A percentile compares a stretch with the other conserved stretches of the same genome.
Conservation (phyloP, 495 filamentous ascomycete genomes). For the Oleoguttula mirabilis region DNA sequence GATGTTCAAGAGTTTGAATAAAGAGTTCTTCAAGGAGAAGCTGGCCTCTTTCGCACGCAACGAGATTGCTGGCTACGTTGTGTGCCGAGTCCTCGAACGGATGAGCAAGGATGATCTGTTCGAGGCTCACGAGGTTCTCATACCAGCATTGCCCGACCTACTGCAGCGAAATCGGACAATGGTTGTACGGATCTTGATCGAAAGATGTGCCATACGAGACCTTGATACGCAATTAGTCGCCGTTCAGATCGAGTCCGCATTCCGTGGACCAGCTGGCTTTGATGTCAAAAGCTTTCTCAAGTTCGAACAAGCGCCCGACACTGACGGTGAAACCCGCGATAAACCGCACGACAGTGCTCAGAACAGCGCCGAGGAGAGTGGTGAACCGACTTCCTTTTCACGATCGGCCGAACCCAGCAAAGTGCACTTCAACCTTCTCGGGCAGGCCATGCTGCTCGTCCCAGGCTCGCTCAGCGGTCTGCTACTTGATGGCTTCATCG, state of each 20-base stretch:
- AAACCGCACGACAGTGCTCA: constrained; percentile 6
- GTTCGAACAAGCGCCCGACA: constrained; percentile 24
- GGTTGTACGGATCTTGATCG: constrained; percentile 68
- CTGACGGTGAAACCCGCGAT: constrained; percentile 16
- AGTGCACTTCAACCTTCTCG: constrained; percentile 52
- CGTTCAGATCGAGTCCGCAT: constrained; percentile 45
- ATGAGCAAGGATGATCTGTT: constrained; percentile 72
- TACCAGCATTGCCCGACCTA: constrained; percentile 55
- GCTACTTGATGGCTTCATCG: constrained; percentile 43
- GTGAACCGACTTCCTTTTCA: constrained; percentile 3
- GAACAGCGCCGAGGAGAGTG: not conserved
- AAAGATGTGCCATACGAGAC: constrained; percentile 61
- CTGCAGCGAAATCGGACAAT: constrained; percentile 62
- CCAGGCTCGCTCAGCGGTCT: constrained; percentile 46
- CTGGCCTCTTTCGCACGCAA: constrained; percentile 72
- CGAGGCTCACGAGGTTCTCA: constrained; percentile 51
- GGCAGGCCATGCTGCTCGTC: constrained; percentile 50
- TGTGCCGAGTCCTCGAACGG: constrained; percentile 64
- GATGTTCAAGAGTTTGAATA: constrained; percentile 74
- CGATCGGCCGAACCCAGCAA: constrained; percentile 33
- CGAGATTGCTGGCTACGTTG: constrained; percentile 76
- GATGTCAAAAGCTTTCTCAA: constrained; percentile 37
- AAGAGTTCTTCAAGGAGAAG: constrained; percentile 58
- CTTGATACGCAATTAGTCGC: constrained; percentile 50
- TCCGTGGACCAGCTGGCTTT: constrained; percentile 34